A percentile compares a stretch with the other conserved stretches of the same genome.
phyloP scores from a whole-genome alignment of 495 filamentous ascomycete genomes.

The Tuber microsphaerosporum region DNA sequence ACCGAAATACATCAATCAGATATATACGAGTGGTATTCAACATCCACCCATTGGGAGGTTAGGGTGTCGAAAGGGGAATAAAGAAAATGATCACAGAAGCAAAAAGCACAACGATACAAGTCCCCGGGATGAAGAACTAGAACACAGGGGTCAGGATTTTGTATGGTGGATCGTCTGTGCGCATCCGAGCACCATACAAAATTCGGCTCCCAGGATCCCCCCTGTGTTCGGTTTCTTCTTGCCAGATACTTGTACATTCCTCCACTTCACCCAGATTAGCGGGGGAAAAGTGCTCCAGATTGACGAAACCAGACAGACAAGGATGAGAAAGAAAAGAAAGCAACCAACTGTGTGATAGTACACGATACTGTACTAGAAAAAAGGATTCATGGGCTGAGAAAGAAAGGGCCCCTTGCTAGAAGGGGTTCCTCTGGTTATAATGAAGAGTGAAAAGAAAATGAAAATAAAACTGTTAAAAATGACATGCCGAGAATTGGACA shows the following conservation, averaged over 20 bases:
- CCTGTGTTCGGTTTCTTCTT: too few relatives aligned
- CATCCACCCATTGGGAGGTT: background rate
- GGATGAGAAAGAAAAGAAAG: slow-evolving; percentile 3
- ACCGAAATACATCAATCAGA: slow-evolving; percentile 7
- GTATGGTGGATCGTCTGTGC: too few relatives aligned
- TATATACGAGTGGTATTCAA: slow-evolving; percentile 2
- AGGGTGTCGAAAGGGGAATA: background rate
- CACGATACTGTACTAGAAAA: background rate
- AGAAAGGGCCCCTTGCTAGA: background rate
- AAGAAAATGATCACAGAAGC: background rate
- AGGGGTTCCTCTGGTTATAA: background rate
- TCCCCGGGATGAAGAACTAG: too few relatives aligned
- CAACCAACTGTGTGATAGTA: background rate
- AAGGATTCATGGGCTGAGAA: background rate
- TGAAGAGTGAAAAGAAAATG: background rate
- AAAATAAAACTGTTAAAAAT: background rate
- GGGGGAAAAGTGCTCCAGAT: slow-evolving; percentile 1
- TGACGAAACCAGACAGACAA: background rate
- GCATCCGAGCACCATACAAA: too few relatives aligned
- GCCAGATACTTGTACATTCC: too few relatives aligned
- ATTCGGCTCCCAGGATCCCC: too few relatives aligned
- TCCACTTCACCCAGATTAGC: background rate
- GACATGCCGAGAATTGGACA: background rate
- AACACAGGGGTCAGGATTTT: too few relatives aligned
- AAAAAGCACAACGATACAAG: background rate